phyloP scores from a whole-genome alignment of 768 basidiomycete species.

The Melanogaster broomeanus region DNA sequence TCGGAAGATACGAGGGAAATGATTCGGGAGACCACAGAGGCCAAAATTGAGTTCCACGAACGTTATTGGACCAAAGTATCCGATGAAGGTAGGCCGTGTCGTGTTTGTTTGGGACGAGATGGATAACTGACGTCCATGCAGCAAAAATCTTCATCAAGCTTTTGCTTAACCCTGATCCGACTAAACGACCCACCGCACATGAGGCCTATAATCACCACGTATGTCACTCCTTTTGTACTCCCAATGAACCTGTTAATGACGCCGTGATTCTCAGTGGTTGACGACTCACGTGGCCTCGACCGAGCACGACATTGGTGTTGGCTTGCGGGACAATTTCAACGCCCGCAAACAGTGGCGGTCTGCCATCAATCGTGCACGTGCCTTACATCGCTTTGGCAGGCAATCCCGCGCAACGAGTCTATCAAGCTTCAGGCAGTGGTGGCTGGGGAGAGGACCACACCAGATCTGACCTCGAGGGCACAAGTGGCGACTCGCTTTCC shows the following conservation, averaged over 20 bases:
- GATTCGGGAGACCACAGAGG: conserved; percentile 81
- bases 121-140: conserved; percentile 27
- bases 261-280: conserved; percentile 58
- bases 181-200: conserved; percentile 67
- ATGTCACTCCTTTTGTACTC: conserved; percentile 21
- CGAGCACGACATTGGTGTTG: conserved; percentile 72
- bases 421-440: conserved; percentile 33
- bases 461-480: conserved; percentile 21
- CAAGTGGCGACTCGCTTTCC: conserved; percentile 36
- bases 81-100: conserved; percentile 52
- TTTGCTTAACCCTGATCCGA: conserved; percentile 72
- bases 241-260: background rate
- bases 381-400: conserved; percentile 34
- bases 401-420: conserved; percentile 26
- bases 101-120: background rate
- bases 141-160: conserved; percentile 83
- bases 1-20: conserved; percentile 77
- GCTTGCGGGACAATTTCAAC: conserved; percentile 83
- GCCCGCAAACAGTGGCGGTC: conserved; percentile 71
- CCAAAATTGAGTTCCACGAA: conserved; percentile 88
- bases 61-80: conserved; percentile 94
- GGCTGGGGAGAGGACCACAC: conserved; percentile 38
- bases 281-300: conserved; percentile 62
- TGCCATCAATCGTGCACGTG: conserved; percentile 59
- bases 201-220: conserved; percentile 72